Percentiles rank a stretch among this genome's conserved stretches.
Conservation (phyloP, 306 rosid genomes). For the Arachis stenosperma region DNA sequence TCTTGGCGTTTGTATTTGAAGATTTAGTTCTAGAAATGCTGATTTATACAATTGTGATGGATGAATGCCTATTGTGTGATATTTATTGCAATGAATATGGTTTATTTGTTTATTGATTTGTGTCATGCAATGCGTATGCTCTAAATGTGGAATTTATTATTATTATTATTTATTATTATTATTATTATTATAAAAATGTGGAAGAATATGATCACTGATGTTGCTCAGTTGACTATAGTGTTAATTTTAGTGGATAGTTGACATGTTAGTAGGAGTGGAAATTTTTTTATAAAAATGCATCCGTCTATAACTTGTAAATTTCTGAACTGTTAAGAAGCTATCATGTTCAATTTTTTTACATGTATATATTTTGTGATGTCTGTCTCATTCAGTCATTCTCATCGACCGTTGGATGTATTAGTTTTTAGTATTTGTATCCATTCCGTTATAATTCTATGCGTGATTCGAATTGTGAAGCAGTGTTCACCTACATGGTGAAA, state of each 20-base stretch:
- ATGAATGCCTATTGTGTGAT: background rate
- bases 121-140: slow-evolving; percentile 2
- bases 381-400: background rate
- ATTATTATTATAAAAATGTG: too few relatives aligned
- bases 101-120: slow-evolving; percentile 29
- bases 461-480: slow-evolving; percentile 34
- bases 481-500: slow-evolving; percentile 31
- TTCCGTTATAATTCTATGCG: slow-evolving; percentile 29
- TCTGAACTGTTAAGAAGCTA: slow-evolving; percentile 14
- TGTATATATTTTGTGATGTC: slow-evolving; percentile 23
- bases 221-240: slow-evolving; percentile 26
- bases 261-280: slow-evolving; percentile 25
- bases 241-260: slow-evolving; percentile 30
- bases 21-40: background rate
- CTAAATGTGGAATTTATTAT: slow-evolving; percentile 17
- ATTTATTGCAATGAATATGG: slow-evolving; percentile 27
- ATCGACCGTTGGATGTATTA: slow-evolving; percentile 8
- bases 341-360: background rate
- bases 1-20: slow-evolving; percentile 27
- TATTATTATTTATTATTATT: too few relatives aligned
- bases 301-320: slow-evolving; percentile 21
- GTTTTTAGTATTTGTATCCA: slow-evolving; percentile 19
- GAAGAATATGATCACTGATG: background rate
- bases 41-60: slow-evolving; percentile 28
- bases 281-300: background rate